Percentiles rank a stretch among this genome's conserved stretches.
phyloP scores from a whole-genome alignment of 306 rosid genomes.

The Styphnolobium japonicum region DNA sequence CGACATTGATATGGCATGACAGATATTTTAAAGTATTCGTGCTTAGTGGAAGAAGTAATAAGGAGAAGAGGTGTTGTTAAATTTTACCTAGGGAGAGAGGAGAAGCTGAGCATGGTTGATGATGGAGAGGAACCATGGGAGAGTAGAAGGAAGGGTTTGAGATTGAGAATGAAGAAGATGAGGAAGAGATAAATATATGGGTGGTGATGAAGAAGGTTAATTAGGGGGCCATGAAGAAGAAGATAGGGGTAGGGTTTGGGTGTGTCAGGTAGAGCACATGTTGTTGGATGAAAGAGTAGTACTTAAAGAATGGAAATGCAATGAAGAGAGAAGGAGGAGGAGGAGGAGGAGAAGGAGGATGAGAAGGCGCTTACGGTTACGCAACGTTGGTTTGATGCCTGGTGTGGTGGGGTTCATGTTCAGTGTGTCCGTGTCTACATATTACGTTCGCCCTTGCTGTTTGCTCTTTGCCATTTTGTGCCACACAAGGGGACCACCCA shows the following conservation, averaged over 20 bases:
- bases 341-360: not conserved
- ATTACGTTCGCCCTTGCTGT: not conserved
- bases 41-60: not conserved
- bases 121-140: conserved; percentile 62
- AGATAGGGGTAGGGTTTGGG: not conserved
- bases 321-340: too few relatives aligned
- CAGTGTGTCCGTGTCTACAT: not conserved
- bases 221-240: too few relatives aligned
- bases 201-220: not conserved
- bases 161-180: not conserved
- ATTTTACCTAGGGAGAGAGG: conserved; percentile 67
- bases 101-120: conserved; percentile 63
- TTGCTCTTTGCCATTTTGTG: conserved; percentile 23
- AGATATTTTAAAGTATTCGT: too few relatives aligned
- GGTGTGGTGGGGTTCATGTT: conserved; percentile 23
- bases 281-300: not conserved
- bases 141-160: not conserved
- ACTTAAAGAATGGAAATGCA: too few relatives aligned
- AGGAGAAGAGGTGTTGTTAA: not conserved
- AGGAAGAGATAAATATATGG: not conserved
- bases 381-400: conserved; percentile 24
- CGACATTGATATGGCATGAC: too few relatives aligned
- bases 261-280: conserved; percentile 29
- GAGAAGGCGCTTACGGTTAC: conserved; percentile 29
- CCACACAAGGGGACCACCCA: conserved; percentile 17